phyloP scores from a whole-genome alignment of 306 rosid species.

The Inga leiocalycina region DNA sequence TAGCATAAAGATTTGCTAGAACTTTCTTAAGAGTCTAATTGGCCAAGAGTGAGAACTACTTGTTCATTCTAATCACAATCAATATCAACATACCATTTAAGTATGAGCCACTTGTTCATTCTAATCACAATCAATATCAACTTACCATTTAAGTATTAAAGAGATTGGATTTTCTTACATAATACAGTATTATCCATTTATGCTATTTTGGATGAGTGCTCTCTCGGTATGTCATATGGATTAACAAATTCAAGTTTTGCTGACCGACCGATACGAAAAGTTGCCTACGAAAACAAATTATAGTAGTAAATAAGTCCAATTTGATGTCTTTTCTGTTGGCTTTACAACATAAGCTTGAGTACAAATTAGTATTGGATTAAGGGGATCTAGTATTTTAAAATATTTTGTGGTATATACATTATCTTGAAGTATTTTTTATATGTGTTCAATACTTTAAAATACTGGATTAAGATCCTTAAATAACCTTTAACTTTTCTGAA shows the following conservation, averaged over 20 bases:
- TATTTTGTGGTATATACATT: too few species aligned
- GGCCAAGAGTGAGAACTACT: constrained; percentile 1
- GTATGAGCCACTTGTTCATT: not conserved
- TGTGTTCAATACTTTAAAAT: too few species aligned
- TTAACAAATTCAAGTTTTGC: not conserved
- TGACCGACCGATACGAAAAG: not conserved
- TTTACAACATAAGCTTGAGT: too few species aligned
- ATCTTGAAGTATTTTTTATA: too few species aligned
- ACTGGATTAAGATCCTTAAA: too few species aligned
- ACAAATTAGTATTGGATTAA: too few species aligned
- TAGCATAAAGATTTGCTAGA: not conserved
- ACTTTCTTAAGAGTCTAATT: not conserved
- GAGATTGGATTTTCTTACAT: not conserved
- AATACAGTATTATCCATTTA: not conserved
- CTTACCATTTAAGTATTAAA: too few species aligned
- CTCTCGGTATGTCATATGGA: not conserved
- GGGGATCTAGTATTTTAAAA: too few species aligned
- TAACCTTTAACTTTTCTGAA: too few species aligned
- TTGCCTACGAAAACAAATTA: not conserved
- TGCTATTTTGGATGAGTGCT: not conserved
- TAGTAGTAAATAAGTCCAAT: not conserved
- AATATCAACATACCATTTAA: not conserved
- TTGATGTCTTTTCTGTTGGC: not conserved
- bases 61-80: not conserved
- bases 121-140: too few species aligned